Percentiles rank a stretch among this genome's conserved stretches.
phyloP scores from a whole-genome alignment of 345 rosid species.

The Nephelium lappaceum region DNA sequence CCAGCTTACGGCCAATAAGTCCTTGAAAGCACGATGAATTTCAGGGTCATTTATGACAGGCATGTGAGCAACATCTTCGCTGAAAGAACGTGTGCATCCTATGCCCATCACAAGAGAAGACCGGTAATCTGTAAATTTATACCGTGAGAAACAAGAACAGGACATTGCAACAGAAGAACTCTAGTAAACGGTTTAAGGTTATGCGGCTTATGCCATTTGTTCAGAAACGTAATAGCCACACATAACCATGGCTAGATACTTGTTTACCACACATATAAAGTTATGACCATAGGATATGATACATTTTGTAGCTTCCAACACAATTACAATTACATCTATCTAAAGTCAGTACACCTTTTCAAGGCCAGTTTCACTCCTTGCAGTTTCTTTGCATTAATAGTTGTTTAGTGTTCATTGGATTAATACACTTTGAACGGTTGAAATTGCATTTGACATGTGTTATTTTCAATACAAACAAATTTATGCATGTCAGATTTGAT shows the following conservation, averaged over 20 bases:
- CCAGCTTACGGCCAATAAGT: constrained; percentile 86
- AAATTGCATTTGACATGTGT: not conserved
- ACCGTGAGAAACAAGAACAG: constrained; percentile 5
- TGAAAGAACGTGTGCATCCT: constrained; percentile 55
- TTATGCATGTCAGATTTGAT: not conserved
- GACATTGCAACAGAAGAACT: constrained; percentile 6
- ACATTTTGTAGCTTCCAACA: not conserved
- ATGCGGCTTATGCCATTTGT: not conserved
- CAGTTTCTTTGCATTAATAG: not conserved
- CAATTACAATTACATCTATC: not conserved
- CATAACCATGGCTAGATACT: not conserved
- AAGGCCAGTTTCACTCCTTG: not conserved
- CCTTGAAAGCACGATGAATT: constrained; percentile 63
- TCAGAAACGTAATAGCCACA: not conserved
- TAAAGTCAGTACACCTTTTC: not conserved
- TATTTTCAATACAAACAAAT: not conserved
- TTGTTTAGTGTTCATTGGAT: not conserved
- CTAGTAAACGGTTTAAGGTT: not conserved
- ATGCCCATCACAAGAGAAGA: constrained; percentile 45
- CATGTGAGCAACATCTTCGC: constrained; percentile 66
- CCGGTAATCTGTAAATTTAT: constrained; percentile 40
- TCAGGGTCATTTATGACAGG: constrained; percentile 66
- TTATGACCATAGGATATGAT: not conserved
- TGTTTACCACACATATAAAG: not conserved
- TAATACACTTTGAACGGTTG: not conserved